Conservation (phyloP, 73 alveolate genomes). For the Blepharisma stoltei region DNA sequence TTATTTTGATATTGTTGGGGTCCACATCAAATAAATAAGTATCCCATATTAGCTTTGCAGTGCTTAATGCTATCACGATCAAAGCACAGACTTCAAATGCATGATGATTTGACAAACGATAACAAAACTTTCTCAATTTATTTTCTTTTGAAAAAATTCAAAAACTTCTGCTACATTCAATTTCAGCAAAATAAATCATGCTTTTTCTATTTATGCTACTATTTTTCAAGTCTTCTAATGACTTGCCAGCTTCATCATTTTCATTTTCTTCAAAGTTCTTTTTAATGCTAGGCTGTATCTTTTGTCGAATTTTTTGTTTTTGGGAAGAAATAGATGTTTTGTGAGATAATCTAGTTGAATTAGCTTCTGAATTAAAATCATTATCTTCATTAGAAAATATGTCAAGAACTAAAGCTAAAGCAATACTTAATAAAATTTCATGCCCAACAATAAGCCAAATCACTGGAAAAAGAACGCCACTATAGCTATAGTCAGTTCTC, state of each 20-base stretch:
- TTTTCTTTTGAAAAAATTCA: conserved; percentile 74
- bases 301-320: neutral
- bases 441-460: conserved; percentile 95
- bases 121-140: conserved; percentile 66
- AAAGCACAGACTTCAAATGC: conserved; percentile 75
- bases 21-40: conserved; percentile 57
- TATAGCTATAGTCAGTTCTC: conserved; percentile 16
- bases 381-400: conserved; percentile 51
- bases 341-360: neutral
- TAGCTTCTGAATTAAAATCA: neutral
- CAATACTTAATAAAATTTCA: conserved; percentile 84
- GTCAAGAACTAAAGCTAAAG: conserved; percentile 88
- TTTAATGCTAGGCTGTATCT: neutral
- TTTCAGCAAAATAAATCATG: neutral
- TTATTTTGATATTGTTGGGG: neutral
- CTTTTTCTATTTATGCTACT: neutral
- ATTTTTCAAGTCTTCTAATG: conserved; percentile 39
- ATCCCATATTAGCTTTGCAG: conserved; percentile 83
- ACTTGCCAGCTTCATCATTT: neutral
- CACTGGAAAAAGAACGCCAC: conserved; percentile 61
- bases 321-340: neutral
- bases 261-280: neutral
- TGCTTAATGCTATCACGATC: conserved; percentile 68
- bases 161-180: conserved; percentile 29
- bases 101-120: conserved; percentile 53